Percentiles rank a stretch among this genome's conserved stretches.
Evolutionary conservation across 1,139 yeast genomes (phyloP).

Genomic region (Saccharomycopsis crataegensis): DNA sequence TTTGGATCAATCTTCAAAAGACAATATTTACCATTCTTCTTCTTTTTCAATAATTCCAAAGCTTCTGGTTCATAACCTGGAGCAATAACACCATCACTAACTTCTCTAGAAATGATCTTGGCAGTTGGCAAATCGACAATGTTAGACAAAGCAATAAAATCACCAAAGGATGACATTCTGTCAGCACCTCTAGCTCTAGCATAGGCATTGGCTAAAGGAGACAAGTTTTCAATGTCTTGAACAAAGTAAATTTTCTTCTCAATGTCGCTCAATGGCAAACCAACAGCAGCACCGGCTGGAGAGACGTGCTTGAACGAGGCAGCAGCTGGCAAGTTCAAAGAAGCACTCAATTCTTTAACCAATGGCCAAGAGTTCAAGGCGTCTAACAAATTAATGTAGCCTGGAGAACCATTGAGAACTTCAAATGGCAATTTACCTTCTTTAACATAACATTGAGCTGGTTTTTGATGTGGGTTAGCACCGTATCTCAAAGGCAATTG

Average conservation of each 20-base stretch:
- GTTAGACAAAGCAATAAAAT: conserved; percentile 93
- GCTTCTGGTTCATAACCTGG: conserved; percentile 96
- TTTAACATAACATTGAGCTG: conserved; percentile 92
- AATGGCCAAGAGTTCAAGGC: conserved; percentile 98
- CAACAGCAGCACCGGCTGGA: conserved; percentile 98
- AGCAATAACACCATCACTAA: conserved; percentile 96
- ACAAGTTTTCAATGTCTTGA: conserved; percentile 85
- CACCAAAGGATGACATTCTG: conserved; percentile 98
- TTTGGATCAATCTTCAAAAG: conserved; percentile 93
- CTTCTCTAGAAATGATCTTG: conserved; percentile 93
- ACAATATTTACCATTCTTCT: conserved; percentile 97
- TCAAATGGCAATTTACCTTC: conserved; percentile 84
- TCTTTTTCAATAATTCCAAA: conserved; percentile 75
- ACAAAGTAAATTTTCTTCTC: conserved; percentile 96
- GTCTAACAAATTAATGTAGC: conserved; percentile 91
- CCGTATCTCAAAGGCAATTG: conserved; percentile 96
- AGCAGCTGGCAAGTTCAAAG: conserved; percentile 94
- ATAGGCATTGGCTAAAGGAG: conserved; percentile 95
- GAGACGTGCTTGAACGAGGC: conserved; percentile 98
- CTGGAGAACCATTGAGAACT: conserved; percentile 92
- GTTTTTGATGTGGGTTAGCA: conserved; percentile 98
- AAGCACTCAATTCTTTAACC: conserved; percentile 92
- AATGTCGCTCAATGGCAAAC: conserved; percentile 79
- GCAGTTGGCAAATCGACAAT: conserved; percentile 96
- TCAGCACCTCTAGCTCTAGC: conserved; percentile 99